These are phyloP conservation scores for Zygoascus tannicola DNA, from an alignment of 805 yeast genomes.

Conservation along the genomic window DNA sequence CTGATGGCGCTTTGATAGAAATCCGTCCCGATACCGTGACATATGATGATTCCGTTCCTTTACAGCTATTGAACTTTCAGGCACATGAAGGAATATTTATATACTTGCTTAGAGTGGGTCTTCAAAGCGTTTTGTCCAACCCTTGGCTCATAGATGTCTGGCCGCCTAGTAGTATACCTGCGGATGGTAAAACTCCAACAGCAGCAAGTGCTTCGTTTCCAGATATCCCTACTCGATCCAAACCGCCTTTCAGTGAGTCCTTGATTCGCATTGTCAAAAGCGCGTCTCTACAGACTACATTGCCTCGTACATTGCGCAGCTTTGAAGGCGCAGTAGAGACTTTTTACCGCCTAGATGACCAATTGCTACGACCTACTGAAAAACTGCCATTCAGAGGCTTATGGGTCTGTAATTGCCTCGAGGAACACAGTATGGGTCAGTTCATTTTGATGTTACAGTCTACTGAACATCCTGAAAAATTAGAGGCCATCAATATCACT, in stretches of 20 bases:
- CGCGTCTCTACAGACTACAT: background rate
- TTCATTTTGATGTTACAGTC: constrained; percentile 21
- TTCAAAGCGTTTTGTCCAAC: background rate
- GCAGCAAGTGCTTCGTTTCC: background rate
- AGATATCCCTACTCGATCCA: background rate
- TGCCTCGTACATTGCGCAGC: background rate
- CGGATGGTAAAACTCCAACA: background rate
- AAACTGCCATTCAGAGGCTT: constrained; percentile 20
- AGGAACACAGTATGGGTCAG: constrained; percentile 14
- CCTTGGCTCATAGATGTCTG: background rate
- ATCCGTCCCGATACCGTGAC: background rate
- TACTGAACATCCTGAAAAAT: constrained; percentile 7
- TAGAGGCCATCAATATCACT: constrained; percentile 25
- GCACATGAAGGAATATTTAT: background rate
- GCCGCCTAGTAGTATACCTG: background rate
- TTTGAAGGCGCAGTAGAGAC: constrained; percentile 15
- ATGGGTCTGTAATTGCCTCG: constrained; percentile 20
- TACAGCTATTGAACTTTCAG: background rate
- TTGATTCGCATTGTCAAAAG: background rate
- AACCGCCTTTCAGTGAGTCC: background rate
- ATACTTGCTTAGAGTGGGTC: background rate
- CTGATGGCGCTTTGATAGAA: background rate
- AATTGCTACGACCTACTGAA: constrained; percentile 6
- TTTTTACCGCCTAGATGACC: constrained; percentile 13
- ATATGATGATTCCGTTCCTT: constrained; percentile 1